Percentiles rank a stretch among this genome's conserved stretches.
These are phyloP conservation scores for Thalassiosira livingstoniorum DNA, from an alignment of 352 stramenopile species.

Conservation along the genomic window DNA sequence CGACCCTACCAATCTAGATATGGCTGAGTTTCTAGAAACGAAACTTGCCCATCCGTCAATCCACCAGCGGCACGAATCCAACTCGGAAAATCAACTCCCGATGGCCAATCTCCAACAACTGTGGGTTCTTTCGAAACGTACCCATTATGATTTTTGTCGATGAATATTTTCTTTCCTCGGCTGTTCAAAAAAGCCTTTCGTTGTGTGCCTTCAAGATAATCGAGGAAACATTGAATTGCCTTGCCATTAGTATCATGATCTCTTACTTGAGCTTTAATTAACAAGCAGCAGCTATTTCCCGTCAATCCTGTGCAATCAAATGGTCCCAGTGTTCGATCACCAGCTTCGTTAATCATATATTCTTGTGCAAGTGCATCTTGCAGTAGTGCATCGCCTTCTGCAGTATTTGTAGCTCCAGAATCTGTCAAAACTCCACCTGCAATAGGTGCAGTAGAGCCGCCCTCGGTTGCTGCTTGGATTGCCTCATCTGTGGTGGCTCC, in stretches of 20 bases:
- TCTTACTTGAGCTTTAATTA: conserved; percentile 22
- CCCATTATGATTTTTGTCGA: no score
- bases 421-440: conserved; percentile 18
- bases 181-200: no score
- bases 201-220: background rate
- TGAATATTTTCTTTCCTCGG: no score
- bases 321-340: background rate
- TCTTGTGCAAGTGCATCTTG: background rate
- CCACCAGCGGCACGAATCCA: no score
- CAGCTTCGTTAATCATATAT: background rate
- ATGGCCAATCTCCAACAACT: no score
- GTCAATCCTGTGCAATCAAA: conserved; percentile 27
- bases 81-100: no score
- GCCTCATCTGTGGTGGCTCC: background rate
- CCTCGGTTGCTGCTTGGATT: background rate
- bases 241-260: conserved; percentile 6
- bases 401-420: background rate
- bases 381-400: conserved; percentile 13
- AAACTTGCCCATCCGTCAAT: no score
- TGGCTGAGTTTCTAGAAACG: no score
- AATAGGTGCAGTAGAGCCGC: conserved; percentile 13
- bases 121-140: no score
- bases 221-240: conserved; percentile 25
- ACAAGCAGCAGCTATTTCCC: conserved; percentile 33
- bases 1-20: no score